phyloP scores from a whole-genome alignment of 495 filamentous ascomycete genomes.

The Aspergillus carlsbadensis region DNA sequence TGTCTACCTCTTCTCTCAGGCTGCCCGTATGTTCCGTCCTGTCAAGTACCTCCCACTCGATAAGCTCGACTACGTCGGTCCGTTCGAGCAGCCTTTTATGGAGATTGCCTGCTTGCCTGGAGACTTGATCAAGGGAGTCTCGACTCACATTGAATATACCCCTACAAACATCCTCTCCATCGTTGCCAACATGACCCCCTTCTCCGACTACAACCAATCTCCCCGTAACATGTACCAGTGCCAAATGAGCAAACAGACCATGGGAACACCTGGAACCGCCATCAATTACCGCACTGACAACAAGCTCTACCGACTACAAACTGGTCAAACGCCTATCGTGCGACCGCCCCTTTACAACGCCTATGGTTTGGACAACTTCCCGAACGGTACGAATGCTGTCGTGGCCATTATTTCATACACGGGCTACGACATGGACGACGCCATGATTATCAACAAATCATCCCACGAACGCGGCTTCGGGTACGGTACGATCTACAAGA shows the following conservation, averaged over 20 bases:
- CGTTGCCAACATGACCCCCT: constrained; percentile 96
- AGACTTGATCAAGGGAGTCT: constrained; percentile 81
- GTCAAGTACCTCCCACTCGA: constrained; percentile 88
- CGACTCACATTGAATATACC: constrained; percentile 90
- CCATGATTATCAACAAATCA: constrained; percentile 99
- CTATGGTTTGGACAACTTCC: constrained; percentile 97
- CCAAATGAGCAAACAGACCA: constrained; percentile 99
- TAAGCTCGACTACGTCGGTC: constrained; percentile 82
- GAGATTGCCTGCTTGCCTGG: constrained; percentile 84
- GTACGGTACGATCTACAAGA: constrained; percentile 96
- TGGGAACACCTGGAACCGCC: constrained; percentile 93
- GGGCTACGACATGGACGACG: constrained; percentile 99
- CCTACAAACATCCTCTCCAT: constrained; percentile 98
- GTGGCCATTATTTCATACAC: constrained; percentile 99
- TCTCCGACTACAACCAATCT: constrained; percentile 98
- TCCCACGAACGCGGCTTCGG: constrained; percentile 96
- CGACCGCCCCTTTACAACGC: constrained; percentile 89
- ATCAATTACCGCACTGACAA: constrained; percentile 90
- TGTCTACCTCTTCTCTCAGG: constrained; percentile 85
- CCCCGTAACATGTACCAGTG: constrained; percentile 99
- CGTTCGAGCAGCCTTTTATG: constrained; percentile 98
- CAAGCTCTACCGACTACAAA: constrained; percentile 92
- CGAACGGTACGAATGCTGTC: constrained; percentile 94
- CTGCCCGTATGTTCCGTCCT: constrained; percentile 83
- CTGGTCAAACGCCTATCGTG: constrained; percentile 93